Conservation (phyloP, 768 basidiomycete species). For the Pleurotus salmoneostramineus region DNA sequence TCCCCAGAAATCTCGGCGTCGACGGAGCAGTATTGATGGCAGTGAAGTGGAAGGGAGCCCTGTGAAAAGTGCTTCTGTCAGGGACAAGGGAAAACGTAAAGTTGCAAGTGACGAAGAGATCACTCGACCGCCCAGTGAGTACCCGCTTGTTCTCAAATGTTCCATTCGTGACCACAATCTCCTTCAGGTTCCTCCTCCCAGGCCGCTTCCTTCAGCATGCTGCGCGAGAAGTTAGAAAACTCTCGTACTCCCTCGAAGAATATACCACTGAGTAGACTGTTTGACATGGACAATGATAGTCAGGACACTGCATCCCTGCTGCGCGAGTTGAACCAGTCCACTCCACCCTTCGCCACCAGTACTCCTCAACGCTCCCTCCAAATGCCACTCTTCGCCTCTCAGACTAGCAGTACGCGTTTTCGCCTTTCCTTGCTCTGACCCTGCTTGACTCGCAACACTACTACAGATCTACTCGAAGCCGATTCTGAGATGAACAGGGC, state of each 20-base stretch:
- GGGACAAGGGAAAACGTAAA: conserved; percentile 46
- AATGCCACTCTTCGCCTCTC: conserved; percentile 49
- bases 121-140: conserved; percentile 50
- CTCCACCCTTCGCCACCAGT: conserved; percentile 48
- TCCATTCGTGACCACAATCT: conserved; percentile 6
- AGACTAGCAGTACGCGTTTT: conserved; percentile 47
- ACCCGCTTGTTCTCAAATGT: neutral
- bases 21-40: conserved; percentile 56
- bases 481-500: conserved; percentile 64
- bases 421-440: neutral
- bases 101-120: conserved; percentile 70
- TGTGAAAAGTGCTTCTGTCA: conserved; percentile 32
- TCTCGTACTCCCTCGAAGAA: conserved; percentile 33
- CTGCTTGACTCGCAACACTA: conserved; percentile 6
- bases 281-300: conserved; percentile 21
- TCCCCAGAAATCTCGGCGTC: conserved; percentile 47
- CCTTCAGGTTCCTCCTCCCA: conserved; percentile 26
- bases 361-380: conserved; percentile 55
- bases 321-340: conserved; percentile 32
- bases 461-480: conserved; percentile 58
- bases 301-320: conserved; percentile 34
- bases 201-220: conserved; percentile 40
- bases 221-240: conserved; percentile 41
- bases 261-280: conserved; percentile 17
- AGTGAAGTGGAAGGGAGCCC: conserved; percentile 61